These are phyloP conservation scores for Suhomyces bolitotheri DNA, from an alignment of 1,139 yeast species.

Conservation along the genomic window DNA sequence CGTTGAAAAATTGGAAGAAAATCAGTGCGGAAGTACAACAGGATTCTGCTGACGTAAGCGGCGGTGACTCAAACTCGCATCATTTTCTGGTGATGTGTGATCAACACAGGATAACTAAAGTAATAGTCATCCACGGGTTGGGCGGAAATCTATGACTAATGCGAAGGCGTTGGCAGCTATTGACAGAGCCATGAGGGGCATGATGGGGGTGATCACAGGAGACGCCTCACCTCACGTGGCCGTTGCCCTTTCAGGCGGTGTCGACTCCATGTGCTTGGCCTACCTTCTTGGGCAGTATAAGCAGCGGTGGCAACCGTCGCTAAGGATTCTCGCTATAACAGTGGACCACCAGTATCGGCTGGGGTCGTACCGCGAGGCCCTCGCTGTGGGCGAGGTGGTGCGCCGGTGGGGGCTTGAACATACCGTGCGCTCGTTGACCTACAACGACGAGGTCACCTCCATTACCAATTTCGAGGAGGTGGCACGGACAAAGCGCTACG, in stretches of 20 bases:
- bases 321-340: slow-evolving; percentile 50
- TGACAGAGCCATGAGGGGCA: neutral
- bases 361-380: slow-evolving; percentile 52
- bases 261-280: slow-evolving; percentile 72
- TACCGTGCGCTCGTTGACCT: slow-evolving; percentile 34
- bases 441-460: slow-evolving; percentile 25
- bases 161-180: neutral
- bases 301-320: slow-evolving; percentile 20
- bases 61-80: too few species aligned
- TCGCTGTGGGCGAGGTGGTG: slow-evolving; percentile 35
- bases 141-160: neutral
- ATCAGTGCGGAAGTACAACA: too few species aligned
- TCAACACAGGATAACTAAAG: too few species aligned
- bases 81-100: too few species aligned
- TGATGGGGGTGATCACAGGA: too few species aligned
- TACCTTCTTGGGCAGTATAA: slow-evolving; percentile 41
- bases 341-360: slow-evolving; percentile 58
- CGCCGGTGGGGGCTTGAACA: slow-evolving; percentile 43
- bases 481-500: slow-evolving; percentile 57
- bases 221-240: slow-evolving; percentile 13
- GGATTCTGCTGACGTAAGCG: too few species aligned
- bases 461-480: slow-evolving; percentile 52
- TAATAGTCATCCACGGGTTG: too few species aligned
- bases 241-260: slow-evolving; percentile 76
- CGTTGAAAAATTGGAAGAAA: slow-evolving; percentile 5